These are phyloP conservation scores for Globisporangium perplexum DNA, from an alignment of 352 stramenopile species.

Conservation along the genomic window DNA sequence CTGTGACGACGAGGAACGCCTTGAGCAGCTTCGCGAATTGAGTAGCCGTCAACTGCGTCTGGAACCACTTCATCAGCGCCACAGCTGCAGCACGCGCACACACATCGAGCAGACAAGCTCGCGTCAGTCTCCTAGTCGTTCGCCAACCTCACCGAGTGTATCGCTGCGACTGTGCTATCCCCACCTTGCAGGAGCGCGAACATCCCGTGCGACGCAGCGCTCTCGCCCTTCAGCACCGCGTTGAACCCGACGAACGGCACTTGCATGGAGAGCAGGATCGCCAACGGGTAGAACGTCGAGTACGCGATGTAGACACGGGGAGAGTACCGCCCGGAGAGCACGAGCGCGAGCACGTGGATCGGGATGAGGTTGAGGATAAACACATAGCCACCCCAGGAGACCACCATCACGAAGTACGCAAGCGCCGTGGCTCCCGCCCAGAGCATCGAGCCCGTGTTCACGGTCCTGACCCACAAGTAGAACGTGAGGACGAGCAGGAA, in stretches of 20 bases:
- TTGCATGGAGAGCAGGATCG: slow-evolving; percentile 94
- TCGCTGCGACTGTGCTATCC: background rate
- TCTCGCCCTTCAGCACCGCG: slow-evolving; percentile 86
- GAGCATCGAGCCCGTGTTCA: slow-evolving; percentile 79
- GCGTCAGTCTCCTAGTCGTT: background rate
- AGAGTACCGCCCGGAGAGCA: slow-evolving; percentile 89
- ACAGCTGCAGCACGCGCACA: slow-evolving; percentile 21
- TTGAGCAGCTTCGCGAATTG: slow-evolving; percentile 46
- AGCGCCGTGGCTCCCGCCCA: slow-evolving; percentile 56
- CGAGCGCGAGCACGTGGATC: slow-evolving; percentile 90
- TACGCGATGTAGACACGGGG: slow-evolving; percentile 96
- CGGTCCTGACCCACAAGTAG: slow-evolving; percentile 91
- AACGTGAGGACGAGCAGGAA: slow-evolving; percentile 97
- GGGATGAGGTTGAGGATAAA: slow-evolving; percentile 99
- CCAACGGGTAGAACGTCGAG: slow-evolving; percentile 97
- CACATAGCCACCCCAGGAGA: slow-evolving; percentile 97
- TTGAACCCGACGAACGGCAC: slow-evolving; percentile 98
- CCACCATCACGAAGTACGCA: slow-evolving; percentile 96
- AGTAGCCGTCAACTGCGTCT: slow-evolving; percentile 32
- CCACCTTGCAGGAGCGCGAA: slow-evolving; percentile 91
- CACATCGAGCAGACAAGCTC: background rate
- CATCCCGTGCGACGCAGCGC: slow-evolving; percentile 75
- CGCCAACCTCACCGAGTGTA: background rate
- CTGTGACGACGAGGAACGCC: slow-evolving; percentile 25
- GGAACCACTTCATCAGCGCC: slow-evolving; percentile 49